phyloP scores from a whole-genome alignment of 2,329 filamentous ascomycete species.

The Sporothrix protearum region DNA sequence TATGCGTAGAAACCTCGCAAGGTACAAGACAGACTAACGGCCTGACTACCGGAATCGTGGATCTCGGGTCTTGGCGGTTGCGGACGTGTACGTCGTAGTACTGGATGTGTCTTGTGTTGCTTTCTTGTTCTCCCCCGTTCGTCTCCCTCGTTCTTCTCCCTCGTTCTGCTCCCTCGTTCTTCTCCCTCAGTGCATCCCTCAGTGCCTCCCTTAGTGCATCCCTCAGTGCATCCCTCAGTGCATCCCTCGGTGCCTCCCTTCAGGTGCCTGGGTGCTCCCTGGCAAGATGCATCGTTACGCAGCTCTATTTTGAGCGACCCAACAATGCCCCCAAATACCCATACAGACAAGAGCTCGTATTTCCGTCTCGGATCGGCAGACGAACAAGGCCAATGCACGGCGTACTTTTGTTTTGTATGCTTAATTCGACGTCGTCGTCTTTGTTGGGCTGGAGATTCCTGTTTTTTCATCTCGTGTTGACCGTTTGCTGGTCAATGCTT shows the following conservation, averaged over 20 bases:
- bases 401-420: neutral
- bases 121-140: neutral
- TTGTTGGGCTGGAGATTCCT: neutral
- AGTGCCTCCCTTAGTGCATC: no score
- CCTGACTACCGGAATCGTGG: neutral
- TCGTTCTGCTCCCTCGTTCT: neutral
- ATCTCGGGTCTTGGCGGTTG: neutral
- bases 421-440: neutral
- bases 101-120: neutral
- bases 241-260: no score
- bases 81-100: neutral
- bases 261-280: neutral
- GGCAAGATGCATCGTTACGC: slow-evolving; percentile 10
- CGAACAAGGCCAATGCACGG: neutral
- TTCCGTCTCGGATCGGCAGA: neutral
- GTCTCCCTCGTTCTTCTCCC: neutral
- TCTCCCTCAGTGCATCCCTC: no score
- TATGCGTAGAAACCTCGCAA: no score
- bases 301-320: neutral
- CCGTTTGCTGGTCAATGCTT: neutral
- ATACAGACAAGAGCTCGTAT: neutral
- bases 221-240: no score
- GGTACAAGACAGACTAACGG: neutral
- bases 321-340: no score
- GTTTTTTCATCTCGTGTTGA: neutral